phyloP scores from a whole-genome alignment of 2,329 filamentous ascomycete species.

The Lanzia echinophila region DNA sequence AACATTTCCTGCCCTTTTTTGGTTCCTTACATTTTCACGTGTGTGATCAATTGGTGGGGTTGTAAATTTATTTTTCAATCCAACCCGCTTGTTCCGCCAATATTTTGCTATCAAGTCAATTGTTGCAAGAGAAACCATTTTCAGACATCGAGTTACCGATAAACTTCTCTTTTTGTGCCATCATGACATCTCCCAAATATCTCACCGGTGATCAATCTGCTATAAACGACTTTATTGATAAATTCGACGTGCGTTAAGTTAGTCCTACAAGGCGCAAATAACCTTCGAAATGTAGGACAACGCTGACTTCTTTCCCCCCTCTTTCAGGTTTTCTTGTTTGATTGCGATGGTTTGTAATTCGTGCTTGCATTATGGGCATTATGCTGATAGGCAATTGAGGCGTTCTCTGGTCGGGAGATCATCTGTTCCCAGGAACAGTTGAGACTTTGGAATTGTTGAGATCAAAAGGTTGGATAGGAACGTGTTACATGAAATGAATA shows the following conservation, averaged over 20 bases:
- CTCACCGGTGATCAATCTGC: constrained; percentile 73
- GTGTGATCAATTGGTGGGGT: not conserved
- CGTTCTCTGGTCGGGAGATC: constrained; percentile 93
- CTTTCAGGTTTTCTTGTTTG: constrained; percentile 77
- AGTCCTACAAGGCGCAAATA: constrained; percentile 8
- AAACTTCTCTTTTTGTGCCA: not conserved
- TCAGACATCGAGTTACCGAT: not conserved
- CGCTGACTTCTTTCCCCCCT: constrained; percentile 17
- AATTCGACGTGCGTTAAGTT: constrained; percentile 73
- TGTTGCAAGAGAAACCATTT: not conserved
- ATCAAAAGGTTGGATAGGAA: constrained; percentile 52
- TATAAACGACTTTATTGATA: constrained; percentile 77
- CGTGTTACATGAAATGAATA: not conserved
- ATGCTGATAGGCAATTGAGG: constrained; percentile 43
- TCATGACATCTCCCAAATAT: constrained; percentile 42
- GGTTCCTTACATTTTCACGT: not conserved
- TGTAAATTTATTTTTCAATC: not conserved
- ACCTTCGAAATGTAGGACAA: constrained; percentile 4
- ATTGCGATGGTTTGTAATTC: constrained; percentile 76
- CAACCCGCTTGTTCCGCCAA: not conserved
- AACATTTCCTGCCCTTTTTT: not conserved
- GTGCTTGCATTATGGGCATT: not conserved
- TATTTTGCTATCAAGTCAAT: not conserved
- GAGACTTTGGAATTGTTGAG: constrained; percentile 81
- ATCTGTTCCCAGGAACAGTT: constrained; percentile 75